Evolutionary conservation across 306 rosid genomes (phyloP).

Genomic region (Mimosa bimucronata): DNA sequence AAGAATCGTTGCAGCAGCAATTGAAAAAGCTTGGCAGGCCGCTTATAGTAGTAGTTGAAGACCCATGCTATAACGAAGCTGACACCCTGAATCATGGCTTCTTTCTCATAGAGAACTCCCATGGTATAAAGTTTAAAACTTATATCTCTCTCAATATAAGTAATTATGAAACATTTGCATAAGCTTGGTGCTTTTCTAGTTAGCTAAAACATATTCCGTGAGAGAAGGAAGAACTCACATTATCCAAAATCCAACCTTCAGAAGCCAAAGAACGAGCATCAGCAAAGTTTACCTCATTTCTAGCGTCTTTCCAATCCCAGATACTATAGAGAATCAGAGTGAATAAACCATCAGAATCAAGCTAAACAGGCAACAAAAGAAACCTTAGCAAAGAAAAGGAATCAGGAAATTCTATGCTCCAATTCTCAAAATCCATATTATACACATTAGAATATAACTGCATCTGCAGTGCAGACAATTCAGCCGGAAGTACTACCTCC

Average conservation of each 20-base stretch:
- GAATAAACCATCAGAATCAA: slow-evolving; percentile 32
- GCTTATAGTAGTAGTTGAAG: neutral
- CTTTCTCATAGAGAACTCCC: slow-evolving; percentile 17
- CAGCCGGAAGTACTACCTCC: neutral
- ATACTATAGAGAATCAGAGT: slow-evolving; percentile 47
- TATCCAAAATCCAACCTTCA: slow-evolving; percentile 64
- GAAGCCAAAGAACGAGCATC: slow-evolving; percentile 86
- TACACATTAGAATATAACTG: slow-evolving; percentile 24
- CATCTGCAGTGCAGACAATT: neutral
- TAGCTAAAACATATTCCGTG: slow-evolving; percentile 24
- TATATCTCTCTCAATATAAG: slow-evolving; percentile 3
- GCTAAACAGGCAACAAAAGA: neutral
- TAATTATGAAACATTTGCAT: slow-evolving; percentile 23
- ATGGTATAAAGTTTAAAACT: slow-evolving; percentile 10
- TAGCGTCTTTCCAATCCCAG: slow-evolving; percentile 85
- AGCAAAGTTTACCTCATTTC: slow-evolving; percentile 64
- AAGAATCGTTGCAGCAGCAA: neutral
- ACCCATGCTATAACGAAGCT: neutral
- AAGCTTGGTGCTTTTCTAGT: slow-evolving; percentile 5
- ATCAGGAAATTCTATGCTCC: too few relatives aligned
- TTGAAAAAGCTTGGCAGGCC: neutral
- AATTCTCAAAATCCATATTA: too few relatives aligned
- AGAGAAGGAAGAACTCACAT: slow-evolving; percentile 58
- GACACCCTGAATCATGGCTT: slow-evolving; percentile 13
- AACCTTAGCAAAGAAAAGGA: too few relatives aligned